Percentiles rank a stretch among this genome's conserved stretches.
These are phyloP conservation scores for Pseudofabraea citricarpa DNA, from an alignment of 2,329 filamentous ascomycete species.

Conservation along the genomic window DNA sequence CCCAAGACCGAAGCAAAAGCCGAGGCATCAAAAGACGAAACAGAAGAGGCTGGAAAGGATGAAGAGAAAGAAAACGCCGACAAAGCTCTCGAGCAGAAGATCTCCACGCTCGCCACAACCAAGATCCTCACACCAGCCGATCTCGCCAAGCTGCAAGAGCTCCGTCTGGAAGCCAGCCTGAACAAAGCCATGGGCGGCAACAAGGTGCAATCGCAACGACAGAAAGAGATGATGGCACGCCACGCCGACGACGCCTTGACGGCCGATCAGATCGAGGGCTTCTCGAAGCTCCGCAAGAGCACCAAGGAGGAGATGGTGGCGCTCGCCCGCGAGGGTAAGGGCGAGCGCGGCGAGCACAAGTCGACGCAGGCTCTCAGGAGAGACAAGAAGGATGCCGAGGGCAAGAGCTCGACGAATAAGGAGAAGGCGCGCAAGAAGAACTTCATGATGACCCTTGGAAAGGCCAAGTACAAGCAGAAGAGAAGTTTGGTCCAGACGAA, in stretches of 20 bases:
- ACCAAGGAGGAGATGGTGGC: constrained; percentile 89
- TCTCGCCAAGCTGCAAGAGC: constrained; percentile 87
- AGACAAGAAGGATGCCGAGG: constrained; percentile 80
- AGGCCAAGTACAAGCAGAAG: constrained; percentile 95
- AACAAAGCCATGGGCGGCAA: constrained; percentile 53
- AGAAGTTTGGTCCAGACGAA: constrained; percentile 82
- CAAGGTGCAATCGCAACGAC: constrained; percentile 30
- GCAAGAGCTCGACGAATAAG: constrained; percentile 95
- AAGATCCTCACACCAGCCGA: constrained; percentile 94
- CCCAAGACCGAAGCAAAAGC: constrained; percentile 39
- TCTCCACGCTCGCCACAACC: constrained; percentile 80
- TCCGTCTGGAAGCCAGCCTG: constrained; percentile 69
- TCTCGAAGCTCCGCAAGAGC: constrained; percentile 73
- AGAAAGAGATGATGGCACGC: constrained; percentile 43
- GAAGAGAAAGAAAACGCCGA: constrained; percentile 40
- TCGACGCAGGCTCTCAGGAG: constrained; percentile 78
- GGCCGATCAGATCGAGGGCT: constrained; percentile 85
- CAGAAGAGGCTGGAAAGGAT: constrained; percentile 32
- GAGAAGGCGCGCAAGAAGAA: constrained; percentile 98
- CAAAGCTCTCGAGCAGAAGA: constrained; percentile 32
- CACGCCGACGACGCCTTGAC: constrained; percentile 87
- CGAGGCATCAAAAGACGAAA: constrained; percentile 21
- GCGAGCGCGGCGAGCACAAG: constrained; percentile 74
- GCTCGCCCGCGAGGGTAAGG: constrained; percentile 76
- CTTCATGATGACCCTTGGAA: constrained; percentile 95